Percentiles rank a stretch among this genome's conserved stretches.
Conservation (phyloP, 169 alveolate genomes). For the Plasmodium vivax region DNA sequence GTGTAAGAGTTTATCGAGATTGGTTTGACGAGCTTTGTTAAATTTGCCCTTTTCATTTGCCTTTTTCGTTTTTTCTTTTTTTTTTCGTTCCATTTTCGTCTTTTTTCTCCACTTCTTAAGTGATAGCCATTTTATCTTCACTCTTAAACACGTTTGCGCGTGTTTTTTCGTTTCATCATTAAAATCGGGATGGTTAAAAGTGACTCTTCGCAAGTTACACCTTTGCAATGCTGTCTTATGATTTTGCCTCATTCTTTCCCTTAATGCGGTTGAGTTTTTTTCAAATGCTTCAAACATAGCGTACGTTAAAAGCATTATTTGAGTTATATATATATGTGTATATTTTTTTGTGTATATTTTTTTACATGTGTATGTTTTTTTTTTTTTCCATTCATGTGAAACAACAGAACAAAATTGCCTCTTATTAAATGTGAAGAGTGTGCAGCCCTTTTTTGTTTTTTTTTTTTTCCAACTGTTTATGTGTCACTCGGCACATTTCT, state of each 20-base stretch:
- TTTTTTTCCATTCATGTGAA: neutral
- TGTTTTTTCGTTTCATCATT: neutral
- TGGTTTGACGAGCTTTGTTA: neutral
- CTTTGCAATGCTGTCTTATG: neutral
- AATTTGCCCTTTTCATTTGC: neutral
- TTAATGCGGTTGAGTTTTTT: neutral
- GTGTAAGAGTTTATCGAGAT: neutral
- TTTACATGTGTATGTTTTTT: neutral
- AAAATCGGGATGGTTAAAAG: neutral
- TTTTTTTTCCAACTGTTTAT: constrained; percentile 10
- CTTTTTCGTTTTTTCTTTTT: neutral
- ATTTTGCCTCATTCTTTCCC: neutral
- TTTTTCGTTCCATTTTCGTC: neutral
- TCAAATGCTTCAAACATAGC: neutral
- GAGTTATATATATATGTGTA: neutral
- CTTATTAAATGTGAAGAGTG: neutral
- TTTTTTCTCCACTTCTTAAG: neutral
- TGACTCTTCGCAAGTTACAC: neutral
- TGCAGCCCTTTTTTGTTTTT: neutral
- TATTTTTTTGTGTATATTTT: no score
- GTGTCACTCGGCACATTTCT: neutral
- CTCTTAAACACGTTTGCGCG: neutral
- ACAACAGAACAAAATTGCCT: constrained; percentile 18
- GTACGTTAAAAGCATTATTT: neutral
- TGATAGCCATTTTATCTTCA: neutral